Conservation (phyloP, 768 basidiomycete species). For the Lactarius hengduanensis region DNA sequence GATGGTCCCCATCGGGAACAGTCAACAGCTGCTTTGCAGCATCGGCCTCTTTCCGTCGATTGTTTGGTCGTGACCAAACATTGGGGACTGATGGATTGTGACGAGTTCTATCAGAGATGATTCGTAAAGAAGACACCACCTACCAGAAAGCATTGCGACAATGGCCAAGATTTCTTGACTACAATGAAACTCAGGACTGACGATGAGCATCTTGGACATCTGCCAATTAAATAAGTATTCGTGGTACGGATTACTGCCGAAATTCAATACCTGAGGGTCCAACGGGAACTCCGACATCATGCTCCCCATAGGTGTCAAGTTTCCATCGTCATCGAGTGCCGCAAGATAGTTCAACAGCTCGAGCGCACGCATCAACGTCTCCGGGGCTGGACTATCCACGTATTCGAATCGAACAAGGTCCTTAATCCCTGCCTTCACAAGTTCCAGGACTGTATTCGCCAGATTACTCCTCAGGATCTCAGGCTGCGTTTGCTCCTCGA, state of each 20-base stretch:
- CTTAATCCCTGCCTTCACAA: conserved; percentile 94
- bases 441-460: conserved; percentile 88
- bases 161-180: conserved; percentile 95
- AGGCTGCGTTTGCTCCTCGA: conserved; percentile 96
- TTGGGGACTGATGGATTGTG: conserved; percentile 69
- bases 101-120: not conserved
- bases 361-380: conserved; percentile 95
- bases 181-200: conserved; percentile 93
- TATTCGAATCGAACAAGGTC: conserved; percentile 89
- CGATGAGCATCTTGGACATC: conserved; percentile 92
- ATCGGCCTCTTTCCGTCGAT: conserved; percentile 87
- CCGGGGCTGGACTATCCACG: conserved; percentile 90
- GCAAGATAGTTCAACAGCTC: conserved; percentile 91
- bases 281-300: conserved; percentile 99
- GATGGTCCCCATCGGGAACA: conserved; percentile 95
- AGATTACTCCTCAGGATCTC: conserved; percentile 94
- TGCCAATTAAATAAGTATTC: conserved; percentile 33
- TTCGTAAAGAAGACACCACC: conserved; percentile 27
- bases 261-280: conserved; percentile 76
- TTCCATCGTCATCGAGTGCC: conserved; percentile 92
- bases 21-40: conserved; percentile 84
- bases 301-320: conserved; percentile 78
- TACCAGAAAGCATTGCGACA: conserved; percentile 94
- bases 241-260: not conserved
- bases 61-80: conserved; percentile 90